These are phyloP conservation scores for Picochlorum sp. DNA, from an alignment of 139 green algal species.

Conservation along the genomic window DNA sequence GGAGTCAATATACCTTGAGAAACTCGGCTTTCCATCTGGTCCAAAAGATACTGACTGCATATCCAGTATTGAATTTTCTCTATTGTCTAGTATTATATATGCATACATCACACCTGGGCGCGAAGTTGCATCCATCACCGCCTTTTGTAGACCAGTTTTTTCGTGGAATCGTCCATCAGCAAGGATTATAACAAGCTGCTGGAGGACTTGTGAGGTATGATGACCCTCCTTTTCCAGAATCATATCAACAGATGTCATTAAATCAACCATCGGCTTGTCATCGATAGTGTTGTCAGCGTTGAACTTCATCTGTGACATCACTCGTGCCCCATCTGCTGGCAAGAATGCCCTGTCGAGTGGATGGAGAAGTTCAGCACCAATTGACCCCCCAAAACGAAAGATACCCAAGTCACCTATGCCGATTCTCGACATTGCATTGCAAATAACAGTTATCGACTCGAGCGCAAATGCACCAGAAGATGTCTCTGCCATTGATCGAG, in stretches of 20 bases:
- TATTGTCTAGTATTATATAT: slow-evolving; percentile 83
- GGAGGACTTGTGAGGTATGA: slow-evolving; percentile 25
- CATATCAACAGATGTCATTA: slow-evolving; percentile 63
- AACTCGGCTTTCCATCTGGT: slow-evolving; percentile 70
- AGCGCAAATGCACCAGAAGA: slow-evolving; percentile 77
- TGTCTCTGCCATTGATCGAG: slow-evolving; percentile 86
- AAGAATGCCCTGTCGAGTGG: slow-evolving; percentile 76
- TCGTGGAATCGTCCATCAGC: slow-evolving; percentile 97
- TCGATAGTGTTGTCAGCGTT: slow-evolving; percentile 91
- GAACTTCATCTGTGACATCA: slow-evolving; percentile 64
- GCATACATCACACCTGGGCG: slow-evolving; percentile 73
- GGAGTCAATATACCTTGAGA: slow-evolving; percentile 90
- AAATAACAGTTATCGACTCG: slow-evolving; percentile 81
- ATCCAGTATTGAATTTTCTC: slow-evolving; percentile 67
- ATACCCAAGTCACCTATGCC: slow-evolving; percentile 89
- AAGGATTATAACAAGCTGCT: slow-evolving; percentile 95
- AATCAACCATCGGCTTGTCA: slow-evolving; percentile 79
- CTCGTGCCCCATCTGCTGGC: slow-evolving; percentile 53
- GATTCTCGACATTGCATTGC: slow-evolving; percentile 74
- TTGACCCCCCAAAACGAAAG: slow-evolving; percentile 78
- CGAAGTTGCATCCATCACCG: slow-evolving; percentile 47
- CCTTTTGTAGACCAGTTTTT: slow-evolving; percentile 65
- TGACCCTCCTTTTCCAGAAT: slow-evolving; percentile 47
- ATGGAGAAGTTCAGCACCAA: slow-evolving; percentile 68
- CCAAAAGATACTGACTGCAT: slow-evolving; percentile 86